Evolutionary conservation across 2,329 filamentous ascomycete species (phyloP), one percentile per base, ranked within the genome.

Genomic region (Ophiocordyceps camponoti-floridani): DNA sequence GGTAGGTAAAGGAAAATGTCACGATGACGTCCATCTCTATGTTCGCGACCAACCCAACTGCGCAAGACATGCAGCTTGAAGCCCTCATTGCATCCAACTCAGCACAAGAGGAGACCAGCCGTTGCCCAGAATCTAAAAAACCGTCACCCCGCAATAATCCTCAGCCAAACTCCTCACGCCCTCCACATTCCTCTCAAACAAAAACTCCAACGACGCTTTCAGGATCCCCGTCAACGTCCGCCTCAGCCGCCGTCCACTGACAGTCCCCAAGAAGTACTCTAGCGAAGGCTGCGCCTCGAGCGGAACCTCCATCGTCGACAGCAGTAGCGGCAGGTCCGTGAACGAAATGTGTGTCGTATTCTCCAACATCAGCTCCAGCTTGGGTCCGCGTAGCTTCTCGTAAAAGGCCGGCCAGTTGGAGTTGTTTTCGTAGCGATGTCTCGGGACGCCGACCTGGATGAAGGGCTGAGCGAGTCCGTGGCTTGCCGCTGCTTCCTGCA

Each of bases 391-490:
- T 7, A 46, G 7, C 13, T 12, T 18, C 8, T n/a, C 10, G 45
- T 46, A 46, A 16, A 55, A 43, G n/a, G 40, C 45, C 11, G 46
- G 37, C 43, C 49, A 54, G 33, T 50, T 49, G 9, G 26, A 31
- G 30, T 40, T 40, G 9, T 50, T 42, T 57, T 50, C 52, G 1
- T 50, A 49, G 3, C 46, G 35, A 33, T 54, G 53, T 6, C 51
- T 48, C 4, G 40, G 33, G 1, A 33, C 31, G 37, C 54, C 43
- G 50, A 13, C 47, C 44, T 51, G 43, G 3, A 51, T 12, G 33
- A 56, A 53, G 1, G 56, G 54, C 16, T 45, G 44, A n/a, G 49
- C 46, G 5, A 56, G 43, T 0, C 54, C 54, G 8, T 28, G 30
- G 16, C 51, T 45, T 4, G 46, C 45, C 10, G 52, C 51, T 12